Evolutionary conservation across 441 rosid genomes (phyloP).

Genomic region (Aquilaria agallochum): DNA sequence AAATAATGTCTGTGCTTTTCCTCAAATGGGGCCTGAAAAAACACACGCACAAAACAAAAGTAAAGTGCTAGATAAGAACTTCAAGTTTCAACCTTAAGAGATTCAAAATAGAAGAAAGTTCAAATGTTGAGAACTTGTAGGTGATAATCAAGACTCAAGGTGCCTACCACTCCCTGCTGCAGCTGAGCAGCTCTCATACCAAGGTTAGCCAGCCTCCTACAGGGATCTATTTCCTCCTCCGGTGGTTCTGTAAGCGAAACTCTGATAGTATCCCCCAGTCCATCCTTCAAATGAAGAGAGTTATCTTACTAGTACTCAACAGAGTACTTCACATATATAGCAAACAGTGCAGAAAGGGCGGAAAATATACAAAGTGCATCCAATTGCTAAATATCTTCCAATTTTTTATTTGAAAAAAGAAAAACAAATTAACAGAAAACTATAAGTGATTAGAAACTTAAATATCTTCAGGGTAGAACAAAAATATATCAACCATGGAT

Average conservation of each 20-base stretch:
- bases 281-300: conserved; percentile 53
- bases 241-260: conserved; percentile 98
- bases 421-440: no score
- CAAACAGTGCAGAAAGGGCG: not conserved
- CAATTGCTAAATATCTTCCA: no score
- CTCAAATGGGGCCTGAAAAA: conserved; percentile 80
- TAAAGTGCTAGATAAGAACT: conserved; percentile 6
- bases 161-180: conserved; percentile 91
- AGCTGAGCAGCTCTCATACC: conserved; percentile 79
- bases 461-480: no score
- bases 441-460: no score
- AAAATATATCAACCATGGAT: no score
- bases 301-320: conserved; percentile 3
- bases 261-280: conserved; percentile 96
- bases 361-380: no score
- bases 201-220: conserved; percentile 82
- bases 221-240: conserved; percentile 96
- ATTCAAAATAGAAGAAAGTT: not conserved
- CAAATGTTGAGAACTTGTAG: conserved; percentile 11
- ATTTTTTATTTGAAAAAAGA: no score
- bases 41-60: conserved; percentile 9
- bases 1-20: conserved; percentile 91
- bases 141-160: conserved; percentile 14
- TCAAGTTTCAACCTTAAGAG: not conserved
- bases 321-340: not conserved